phyloP scores from a whole-genome alignment of 2,329 filamentous ascomycete genomes.

The Calycina herbarum region DNA sequence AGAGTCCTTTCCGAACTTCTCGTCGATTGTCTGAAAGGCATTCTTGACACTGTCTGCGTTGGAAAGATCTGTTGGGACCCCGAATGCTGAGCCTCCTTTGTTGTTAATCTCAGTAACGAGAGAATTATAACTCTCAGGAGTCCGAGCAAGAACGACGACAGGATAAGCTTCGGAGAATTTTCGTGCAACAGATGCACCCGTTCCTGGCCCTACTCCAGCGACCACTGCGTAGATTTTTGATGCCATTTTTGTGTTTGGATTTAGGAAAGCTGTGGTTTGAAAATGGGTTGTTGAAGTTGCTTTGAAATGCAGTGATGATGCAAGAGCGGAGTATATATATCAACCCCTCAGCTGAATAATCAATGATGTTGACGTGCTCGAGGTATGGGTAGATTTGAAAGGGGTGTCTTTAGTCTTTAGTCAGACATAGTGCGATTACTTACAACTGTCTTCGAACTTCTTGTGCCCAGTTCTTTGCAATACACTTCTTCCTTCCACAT shows the following conservation, averaged over 20 bases:
- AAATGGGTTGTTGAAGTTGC: too few species aligned
- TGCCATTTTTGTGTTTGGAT: slow-evolving; percentile 21
- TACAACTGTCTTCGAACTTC: too few species aligned
- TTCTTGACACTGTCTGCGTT: slow-evolving; percentile 50
- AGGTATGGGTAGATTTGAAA: too few species aligned
- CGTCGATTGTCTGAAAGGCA: slow-evolving; percentile 63
- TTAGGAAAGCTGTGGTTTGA: too few species aligned
- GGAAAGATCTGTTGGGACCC: slow-evolving; percentile 66
- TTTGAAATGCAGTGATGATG: not conserved
- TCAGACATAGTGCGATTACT: too few species aligned
- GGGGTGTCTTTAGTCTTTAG: too few species aligned
- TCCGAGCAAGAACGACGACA: slow-evolving; percentile 73
- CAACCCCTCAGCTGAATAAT: slow-evolving; percentile 1
- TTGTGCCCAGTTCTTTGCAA: too few species aligned
- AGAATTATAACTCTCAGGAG: slow-evolving; percentile 62
- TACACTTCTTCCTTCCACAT: too few species aligned
- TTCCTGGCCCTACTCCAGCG: slow-evolving; percentile 72
- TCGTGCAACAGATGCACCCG: slow-evolving; percentile 52
- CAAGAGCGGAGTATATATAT: not conserved
- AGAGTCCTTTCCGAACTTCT: slow-evolving; percentile 55
- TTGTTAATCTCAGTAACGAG: slow-evolving; percentile 68
- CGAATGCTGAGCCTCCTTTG: slow-evolving; percentile 67
- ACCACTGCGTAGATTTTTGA: slow-evolving; percentile 64
- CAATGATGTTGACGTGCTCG: not conserved
- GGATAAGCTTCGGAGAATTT: slow-evolving; percentile 66